Conservation (phyloP, 768 basidiomycete genomes). For the Serendipita vermifera region DNA sequence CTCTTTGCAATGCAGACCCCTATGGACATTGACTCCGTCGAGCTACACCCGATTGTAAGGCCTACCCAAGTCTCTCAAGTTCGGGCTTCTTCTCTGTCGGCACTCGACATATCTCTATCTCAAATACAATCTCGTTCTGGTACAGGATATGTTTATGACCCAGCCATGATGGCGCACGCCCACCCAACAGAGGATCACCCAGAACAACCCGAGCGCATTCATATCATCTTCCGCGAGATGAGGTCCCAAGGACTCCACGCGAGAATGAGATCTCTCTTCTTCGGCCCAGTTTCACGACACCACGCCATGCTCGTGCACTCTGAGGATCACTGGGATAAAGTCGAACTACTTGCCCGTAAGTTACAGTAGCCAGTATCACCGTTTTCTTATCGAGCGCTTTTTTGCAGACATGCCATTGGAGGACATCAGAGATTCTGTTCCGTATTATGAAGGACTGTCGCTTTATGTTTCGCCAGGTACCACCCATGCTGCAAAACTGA, state of each 20-base stretch:
- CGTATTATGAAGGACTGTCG: constrained; percentile 81
- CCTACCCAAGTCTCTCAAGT: too few relatives aligned
- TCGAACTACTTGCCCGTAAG: constrained; percentile 71
- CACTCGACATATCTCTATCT: too few relatives aligned
- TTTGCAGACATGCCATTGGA: constrained; percentile 57
- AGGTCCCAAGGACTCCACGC: constrained; percentile 42
- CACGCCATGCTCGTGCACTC: constrained; percentile 86
- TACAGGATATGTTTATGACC: constrained; percentile 79
- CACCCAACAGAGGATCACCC: constrained; percentile 48
- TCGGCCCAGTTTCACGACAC: constrained; percentile 55
- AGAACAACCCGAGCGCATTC: constrained; percentile 64
- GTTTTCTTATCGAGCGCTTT: constrained; percentile 11
- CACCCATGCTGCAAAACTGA: constrained; percentile 70
- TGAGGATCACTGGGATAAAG: constrained; percentile 84
- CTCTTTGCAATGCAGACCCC: not conserved
- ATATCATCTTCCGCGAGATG: constrained; percentile 56
- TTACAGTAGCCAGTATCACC: constrained; percentile 15
- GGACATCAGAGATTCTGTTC: constrained; percentile 58
- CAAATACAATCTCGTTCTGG: not conserved
- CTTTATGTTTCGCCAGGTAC: constrained; percentile 84
- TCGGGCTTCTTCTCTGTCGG: too few relatives aligned
- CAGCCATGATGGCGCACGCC: constrained; percentile 78
- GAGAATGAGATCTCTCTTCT: constrained; percentile 67
- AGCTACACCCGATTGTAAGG: too few relatives aligned
- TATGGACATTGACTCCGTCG: constrained; percentile 4